phyloP scores from a whole-genome alignment of 169 alveolate genomes.

The Fabrea salina region DNA sequence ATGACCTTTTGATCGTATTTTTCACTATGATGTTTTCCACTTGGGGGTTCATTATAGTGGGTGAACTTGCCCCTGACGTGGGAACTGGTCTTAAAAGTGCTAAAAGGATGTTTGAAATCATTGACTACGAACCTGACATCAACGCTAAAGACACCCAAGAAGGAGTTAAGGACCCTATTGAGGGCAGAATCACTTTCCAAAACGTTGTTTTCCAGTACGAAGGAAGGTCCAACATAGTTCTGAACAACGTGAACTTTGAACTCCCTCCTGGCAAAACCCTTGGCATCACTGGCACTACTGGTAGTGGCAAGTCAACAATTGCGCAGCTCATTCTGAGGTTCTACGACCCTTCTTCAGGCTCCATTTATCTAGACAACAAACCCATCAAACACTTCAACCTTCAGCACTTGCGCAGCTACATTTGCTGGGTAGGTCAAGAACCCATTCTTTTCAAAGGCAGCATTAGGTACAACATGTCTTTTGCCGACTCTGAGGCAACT shows the following conservation, averaged over 20 bases:
- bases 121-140: conserved; percentile 15
- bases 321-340: conserved; percentile 89
- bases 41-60: conserved; percentile 22
- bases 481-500: conserved; percentile 58
- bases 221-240: neutral
- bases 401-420: conserved; percentile 54
- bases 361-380: conserved; percentile 32
- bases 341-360: conserved; percentile 82
- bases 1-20: neutral
- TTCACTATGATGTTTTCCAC: conserved; percentile 14
- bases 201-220: conserved; percentile 26
- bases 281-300: conserved; percentile 93
- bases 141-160: conserved; percentile 8
- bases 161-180: neutral
- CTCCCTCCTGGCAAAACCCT: conserved; percentile 86
- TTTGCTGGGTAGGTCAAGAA: conserved; percentile 75
- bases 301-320: conserved; percentile 96
- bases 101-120: neutral
- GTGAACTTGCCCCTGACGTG: neutral
- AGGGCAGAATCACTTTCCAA: conserved; percentile 13
- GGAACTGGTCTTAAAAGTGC: neutral
- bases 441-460: conserved; percentile 60
- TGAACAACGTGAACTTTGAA: conserved; percentile 46
- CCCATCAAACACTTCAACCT: conserved; percentile 61
- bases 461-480: conserved; percentile 64